Percentiles rank a stretch among this genome's conserved stretches.
phyloP scores from a whole-genome alignment of 345 rosid genomes.

The Iberis pinnata region DNA sequence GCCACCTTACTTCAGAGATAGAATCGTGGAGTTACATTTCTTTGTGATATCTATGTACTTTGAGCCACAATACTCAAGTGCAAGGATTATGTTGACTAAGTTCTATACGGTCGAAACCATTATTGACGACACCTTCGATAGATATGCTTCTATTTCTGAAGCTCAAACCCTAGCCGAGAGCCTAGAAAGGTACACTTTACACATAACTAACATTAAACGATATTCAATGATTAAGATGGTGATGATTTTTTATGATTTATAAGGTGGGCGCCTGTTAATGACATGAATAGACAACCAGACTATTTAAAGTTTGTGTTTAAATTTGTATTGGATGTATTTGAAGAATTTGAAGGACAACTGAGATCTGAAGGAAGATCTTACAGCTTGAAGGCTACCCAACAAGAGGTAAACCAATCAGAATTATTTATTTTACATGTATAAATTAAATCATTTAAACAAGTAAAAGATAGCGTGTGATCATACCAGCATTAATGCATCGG shows the following conservation, averaged over 20 bases:
- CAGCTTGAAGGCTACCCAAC: not conserved
- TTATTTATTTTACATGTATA: too few relatives aligned
- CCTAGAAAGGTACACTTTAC: conserved; percentile 6
- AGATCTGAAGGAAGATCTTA: not conserved
- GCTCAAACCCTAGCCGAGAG: conserved; percentile 4
- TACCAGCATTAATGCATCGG: too few relatives aligned
- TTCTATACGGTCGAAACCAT: not conserved
- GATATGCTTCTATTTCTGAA: conserved; percentile 14
- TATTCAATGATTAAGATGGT: not conserved
- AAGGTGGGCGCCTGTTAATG: not conserved
- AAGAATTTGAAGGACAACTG: not conserved
- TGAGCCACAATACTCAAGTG: not conserved
- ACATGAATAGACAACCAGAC: not conserved
- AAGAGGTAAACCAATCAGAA: too few relatives aligned
- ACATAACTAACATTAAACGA: too few relatives aligned
- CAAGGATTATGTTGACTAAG: not conserved
- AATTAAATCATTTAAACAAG: too few relatives aligned
- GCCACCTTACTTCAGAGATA: not conserved
- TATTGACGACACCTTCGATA: conserved; percentile 3
- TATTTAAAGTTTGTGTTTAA: conserved; percentile 1
- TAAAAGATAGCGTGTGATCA: too few relatives aligned
- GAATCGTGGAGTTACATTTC: not conserved
- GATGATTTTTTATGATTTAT: not conserved
- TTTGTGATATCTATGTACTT: not conserved
- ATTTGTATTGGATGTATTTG: not conserved